Base-by-base conservation (phyloP, 2,329 filamentous ascomycete species). In the Talaromyces marneffei region DNA sequence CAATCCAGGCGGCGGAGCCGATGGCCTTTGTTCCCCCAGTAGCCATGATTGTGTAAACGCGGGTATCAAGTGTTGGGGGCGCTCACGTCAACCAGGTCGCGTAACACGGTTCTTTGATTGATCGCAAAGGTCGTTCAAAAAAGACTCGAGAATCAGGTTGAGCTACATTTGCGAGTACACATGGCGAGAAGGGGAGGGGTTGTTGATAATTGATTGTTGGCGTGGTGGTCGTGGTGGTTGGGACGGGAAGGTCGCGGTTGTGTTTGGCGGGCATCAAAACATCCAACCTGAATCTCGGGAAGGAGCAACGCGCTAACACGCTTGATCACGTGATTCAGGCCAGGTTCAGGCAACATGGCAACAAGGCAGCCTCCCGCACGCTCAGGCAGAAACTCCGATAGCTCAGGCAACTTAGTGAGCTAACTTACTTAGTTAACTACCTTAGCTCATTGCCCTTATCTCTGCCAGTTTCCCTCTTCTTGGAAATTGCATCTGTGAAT, bases 1-100 rank as follows among this genome's bases (percentile, higher is more conserved):
- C 80, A 66, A 97, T 86, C 94, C 94, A 99, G 77, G 87, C 82
- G 69, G 86, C 80, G 63, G 91, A 94, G 74, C 92, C 92, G 67
- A 96, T 87, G 71, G 88, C 71, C 70, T 72, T 76, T 63, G 74
- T 68, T 63, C 72, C 68, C 57, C 70, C 65, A 59, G 73, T 64
- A 56, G 74, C 70, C 75, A 77, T 78, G 66, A 57, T 14, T 33
- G 33, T 35, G 59, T 52, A 64, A 35, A 56, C 54, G 50, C 25
- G 59, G 48, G 25, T 50, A 18, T 35, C n/a, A 35, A 33, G 29
- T 14, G n/a, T 35, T 20, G 29, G 5, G 1, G 16, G 3, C 3
- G 5, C 12, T 50, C 27, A 35, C 54, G 25, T 42, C 37, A 23
- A 37, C 39, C 27, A 10, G 18, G 18, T 33, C 14, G 55, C 39